These are phyloP conservation scores for Fusarium secorum DNA, from an alignment of 2,329 filamentous ascomycete species.

Conservation along the genomic window DNA sequence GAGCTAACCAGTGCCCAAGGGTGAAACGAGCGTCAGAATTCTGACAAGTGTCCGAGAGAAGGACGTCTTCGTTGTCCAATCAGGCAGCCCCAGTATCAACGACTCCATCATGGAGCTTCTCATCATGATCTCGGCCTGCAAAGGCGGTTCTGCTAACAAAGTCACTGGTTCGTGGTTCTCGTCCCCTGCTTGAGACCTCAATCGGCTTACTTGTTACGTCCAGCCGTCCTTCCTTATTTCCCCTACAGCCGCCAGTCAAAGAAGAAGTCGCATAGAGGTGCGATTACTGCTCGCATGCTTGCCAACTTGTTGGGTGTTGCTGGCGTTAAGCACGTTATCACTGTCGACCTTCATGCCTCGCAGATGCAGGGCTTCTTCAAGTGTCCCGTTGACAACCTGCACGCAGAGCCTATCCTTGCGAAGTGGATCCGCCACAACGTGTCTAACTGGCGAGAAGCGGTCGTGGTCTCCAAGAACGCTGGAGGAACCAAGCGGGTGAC, in stretches of 20 bases:
- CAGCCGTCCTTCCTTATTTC: constrained; percentile 91
- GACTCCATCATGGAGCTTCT: constrained; percentile 99
- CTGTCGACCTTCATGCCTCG: constrained; percentile 93
- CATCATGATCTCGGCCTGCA: constrained; percentile 99
- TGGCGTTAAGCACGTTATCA: constrained; percentile 96
- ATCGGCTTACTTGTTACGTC: constrained; percentile 26
- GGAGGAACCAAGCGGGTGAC: constrained; percentile 97
- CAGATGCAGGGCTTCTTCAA: constrained; percentile 99
- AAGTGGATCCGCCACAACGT: constrained; percentile 95
- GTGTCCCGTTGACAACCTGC: constrained; percentile 95
- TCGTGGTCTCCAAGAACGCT: constrained; percentile 98
- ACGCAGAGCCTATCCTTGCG: constrained; percentile 93
- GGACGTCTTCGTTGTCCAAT: constrained; percentile 99
- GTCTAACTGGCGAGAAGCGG: constrained; percentile 84
- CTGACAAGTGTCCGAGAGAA: constrained; percentile 88
- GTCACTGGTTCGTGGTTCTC: constrained; percentile 77
- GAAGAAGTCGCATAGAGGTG: constrained; percentile 96
- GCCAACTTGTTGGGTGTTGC: constrained; percentile 93
- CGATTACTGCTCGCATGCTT: constrained; percentile 96
- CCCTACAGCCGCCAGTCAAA: constrained; percentile 99
- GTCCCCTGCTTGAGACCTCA: constrained; percentile 14
- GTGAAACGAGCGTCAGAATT: constrained; percentile 75
- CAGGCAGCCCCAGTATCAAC: constrained; percentile 94
- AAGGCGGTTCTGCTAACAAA: constrained; percentile 95
- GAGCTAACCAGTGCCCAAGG: constrained; percentile 52